Evolutionary conservation across 1,284 basidiomycete species (phyloP).

Genomic region (Pholiota adiposa): DNA sequence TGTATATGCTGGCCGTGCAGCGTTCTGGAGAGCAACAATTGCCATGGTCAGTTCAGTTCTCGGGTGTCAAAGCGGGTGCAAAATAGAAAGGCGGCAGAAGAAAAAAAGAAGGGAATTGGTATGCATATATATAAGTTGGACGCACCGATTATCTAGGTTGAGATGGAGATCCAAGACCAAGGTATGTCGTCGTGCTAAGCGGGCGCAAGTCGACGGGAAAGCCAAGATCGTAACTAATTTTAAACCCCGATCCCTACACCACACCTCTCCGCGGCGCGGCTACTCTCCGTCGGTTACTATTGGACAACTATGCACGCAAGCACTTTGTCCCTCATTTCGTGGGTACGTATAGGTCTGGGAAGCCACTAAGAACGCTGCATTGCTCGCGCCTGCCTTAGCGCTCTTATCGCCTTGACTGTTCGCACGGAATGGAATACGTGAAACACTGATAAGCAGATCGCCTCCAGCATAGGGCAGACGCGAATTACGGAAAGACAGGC

Average conservation of each 20-base stretch:
- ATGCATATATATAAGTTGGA: not conserved
- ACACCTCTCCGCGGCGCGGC: not conserved
- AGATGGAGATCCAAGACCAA: not conserved
- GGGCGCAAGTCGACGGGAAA: not conserved
- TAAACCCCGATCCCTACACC: not conserved
- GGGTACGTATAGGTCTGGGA: not conserved
- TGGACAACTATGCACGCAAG: not conserved
- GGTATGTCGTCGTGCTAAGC: not conserved
- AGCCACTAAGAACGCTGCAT: not conserved
- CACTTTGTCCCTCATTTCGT: not conserved
- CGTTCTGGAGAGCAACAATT: conserved; percentile 1
- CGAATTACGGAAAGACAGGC: not conserved
- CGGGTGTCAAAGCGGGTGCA: not conserved
- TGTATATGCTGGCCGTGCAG: not conserved
- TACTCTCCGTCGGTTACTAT: not conserved
- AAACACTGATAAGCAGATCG: not conserved
- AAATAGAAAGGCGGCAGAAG: not conserved
- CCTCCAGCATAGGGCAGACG: not conserved
- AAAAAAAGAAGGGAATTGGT: not conserved
- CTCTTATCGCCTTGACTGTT: not conserved
- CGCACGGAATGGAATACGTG: not conserved
- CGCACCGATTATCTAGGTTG: not conserved
- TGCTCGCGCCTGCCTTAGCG: not conserved
- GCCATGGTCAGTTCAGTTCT: not conserved
- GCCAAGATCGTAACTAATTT: not conserved